Conservation (phyloP, 768 basidiomycete species). For the Dendrothele bispora region DNA sequence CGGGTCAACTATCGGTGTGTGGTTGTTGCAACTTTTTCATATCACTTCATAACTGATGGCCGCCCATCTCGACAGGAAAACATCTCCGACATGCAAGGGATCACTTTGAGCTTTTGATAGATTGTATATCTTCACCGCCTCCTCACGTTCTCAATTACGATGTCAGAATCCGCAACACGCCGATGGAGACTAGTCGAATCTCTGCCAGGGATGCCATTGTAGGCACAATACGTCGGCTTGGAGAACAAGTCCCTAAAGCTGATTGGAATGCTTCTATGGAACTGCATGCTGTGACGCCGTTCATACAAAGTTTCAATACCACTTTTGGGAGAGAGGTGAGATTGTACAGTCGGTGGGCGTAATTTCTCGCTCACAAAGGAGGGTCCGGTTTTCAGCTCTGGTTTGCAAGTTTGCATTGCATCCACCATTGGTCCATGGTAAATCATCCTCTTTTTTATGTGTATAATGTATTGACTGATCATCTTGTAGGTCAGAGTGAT, state of each 20-base stretch:
- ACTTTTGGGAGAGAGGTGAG: slow-evolving; percentile 81
- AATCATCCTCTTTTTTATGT: slow-evolving; percentile 16
- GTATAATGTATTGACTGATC: slow-evolving; percentile 8
- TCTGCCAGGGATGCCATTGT: slow-evolving; percentile 59
- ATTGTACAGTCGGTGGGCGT: background rate
- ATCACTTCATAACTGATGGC: slow-evolving; percentile 2
- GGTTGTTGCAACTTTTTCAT: slow-evolving; percentile 4
- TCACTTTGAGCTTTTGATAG: slow-evolving; percentile 71
- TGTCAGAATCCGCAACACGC: slow-evolving; percentile 71
- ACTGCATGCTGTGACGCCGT: slow-evolving; percentile 80
- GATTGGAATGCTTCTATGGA: slow-evolving; percentile 61
- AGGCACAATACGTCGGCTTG: slow-evolving; percentile 56
- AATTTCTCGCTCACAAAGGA: background rate
- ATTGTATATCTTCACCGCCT: slow-evolving; percentile 47
- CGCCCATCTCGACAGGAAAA: slow-evolving; percentile 62
- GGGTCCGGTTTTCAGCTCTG: slow-evolving; percentile 53
- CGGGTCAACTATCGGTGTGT: slow-evolving; percentile 85
- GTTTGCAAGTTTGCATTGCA: slow-evolving; percentile 84
- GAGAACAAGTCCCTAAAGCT: slow-evolving; percentile 46
- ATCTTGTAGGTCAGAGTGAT: slow-evolving; percentile 70
- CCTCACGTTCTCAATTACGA: slow-evolving; percentile 73
- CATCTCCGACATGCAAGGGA: slow-evolving; percentile 85
- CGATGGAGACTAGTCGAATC: slow-evolving; percentile 72
- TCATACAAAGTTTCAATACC: slow-evolving; percentile 72
- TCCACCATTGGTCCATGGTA: slow-evolving; percentile 93